Percentiles rank a stretch among this genome's conserved stretches.
Conservation (phyloP, 371 early-diverging fungal genomes). For the Mucor ambiguus region DNA sequence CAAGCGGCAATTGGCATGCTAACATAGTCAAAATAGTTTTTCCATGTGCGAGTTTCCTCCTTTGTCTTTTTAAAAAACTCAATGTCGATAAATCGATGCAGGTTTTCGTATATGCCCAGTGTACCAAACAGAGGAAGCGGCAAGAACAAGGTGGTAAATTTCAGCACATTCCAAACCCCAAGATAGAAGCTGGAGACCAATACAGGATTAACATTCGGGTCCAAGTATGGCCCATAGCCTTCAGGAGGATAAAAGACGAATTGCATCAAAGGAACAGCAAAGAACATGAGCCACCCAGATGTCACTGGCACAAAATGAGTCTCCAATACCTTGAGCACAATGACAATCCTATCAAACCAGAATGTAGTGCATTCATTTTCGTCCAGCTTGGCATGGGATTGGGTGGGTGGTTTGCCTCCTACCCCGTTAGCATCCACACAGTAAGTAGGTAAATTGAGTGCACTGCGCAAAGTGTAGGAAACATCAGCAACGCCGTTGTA, state of each 20-base stretch:
- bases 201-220: slow-evolving; percentile 36
- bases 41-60: slow-evolving; percentile 44
- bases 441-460: slow-evolving; percentile 13
- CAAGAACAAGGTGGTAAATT: slow-evolving; percentile 46
- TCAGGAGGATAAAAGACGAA: slow-evolving; percentile 40
- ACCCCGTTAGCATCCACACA: slow-evolving; percentile 43
- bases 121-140: slow-evolving; percentile 54
- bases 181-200: slow-evolving; percentile 43
- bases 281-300: slow-evolving; percentile 62
- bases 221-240: slow-evolving; percentile 20
- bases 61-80: slow-evolving; percentile 38
- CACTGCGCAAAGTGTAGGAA: slow-evolving; percentile 26
- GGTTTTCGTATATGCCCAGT: slow-evolving; percentile 46
- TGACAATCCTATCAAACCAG: slow-evolving; percentile 44
- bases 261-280: slow-evolving; percentile 57
- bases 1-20: slow-evolving; percentile 51
- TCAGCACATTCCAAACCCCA: slow-evolving; percentile 43
- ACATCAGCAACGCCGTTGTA: slow-evolving; percentile 48
- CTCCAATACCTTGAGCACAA: slow-evolving; percentile 58
- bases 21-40: slow-evolving; percentile 42
- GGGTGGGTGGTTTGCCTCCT: slow-evolving; percentile 40
- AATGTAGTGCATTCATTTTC: not conserved
- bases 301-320: slow-evolving; percentile 57
- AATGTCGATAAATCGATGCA: slow-evolving; percentile 46
- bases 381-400: not conserved